Conservation (phyloP, 768 basidiomycete species). For the Leccinum obscurum region DNA sequence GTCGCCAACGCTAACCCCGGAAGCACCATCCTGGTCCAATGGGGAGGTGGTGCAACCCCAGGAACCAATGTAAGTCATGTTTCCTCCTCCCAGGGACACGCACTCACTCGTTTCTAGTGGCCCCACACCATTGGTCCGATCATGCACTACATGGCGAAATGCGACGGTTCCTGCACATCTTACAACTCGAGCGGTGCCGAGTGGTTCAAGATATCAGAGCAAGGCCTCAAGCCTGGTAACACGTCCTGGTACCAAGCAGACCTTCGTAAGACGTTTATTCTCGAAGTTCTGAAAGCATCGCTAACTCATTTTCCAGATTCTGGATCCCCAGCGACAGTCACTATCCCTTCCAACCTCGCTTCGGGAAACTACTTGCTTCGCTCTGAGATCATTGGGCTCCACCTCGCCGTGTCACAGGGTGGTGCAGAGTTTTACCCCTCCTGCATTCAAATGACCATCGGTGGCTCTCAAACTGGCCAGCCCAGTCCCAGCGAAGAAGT, state of each 20-base stretch:
- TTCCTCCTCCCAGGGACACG: not conserved
- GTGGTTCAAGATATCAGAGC: conserved; percentile 76
- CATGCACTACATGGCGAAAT: conserved; percentile 71
- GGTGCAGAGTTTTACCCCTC: conserved; percentile 48
- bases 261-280: conserved; percentile 38
- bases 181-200: conserved; percentile 55
- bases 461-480: conserved; percentile 28
- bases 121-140: conserved; percentile 63
- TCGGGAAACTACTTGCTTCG: conserved; percentile 74
- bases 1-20: conserved; percentile 60
- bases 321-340: conserved; percentile 40
- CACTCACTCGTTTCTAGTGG: conserved; percentile 35
- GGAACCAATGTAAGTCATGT: conserved; percentile 25
- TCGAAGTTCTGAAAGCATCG: not conserved
- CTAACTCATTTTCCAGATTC: conserved; percentile 28
- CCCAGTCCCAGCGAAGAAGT: conserved; percentile 41
- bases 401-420: conserved; percentile 49
- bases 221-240: conserved; percentile 38
- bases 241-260: conserved; percentile 49
- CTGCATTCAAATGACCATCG: conserved; percentile 29
- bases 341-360: conserved; percentile 50
- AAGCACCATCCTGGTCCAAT: conserved; percentile 50
- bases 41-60: conserved; percentile 45
- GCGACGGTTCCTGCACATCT: conserved; percentile 53
- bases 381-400: conserved; percentile 77